Conservation (phyloP, 441 rosid genomes). For the Aquilaria agallochum region DNA sequence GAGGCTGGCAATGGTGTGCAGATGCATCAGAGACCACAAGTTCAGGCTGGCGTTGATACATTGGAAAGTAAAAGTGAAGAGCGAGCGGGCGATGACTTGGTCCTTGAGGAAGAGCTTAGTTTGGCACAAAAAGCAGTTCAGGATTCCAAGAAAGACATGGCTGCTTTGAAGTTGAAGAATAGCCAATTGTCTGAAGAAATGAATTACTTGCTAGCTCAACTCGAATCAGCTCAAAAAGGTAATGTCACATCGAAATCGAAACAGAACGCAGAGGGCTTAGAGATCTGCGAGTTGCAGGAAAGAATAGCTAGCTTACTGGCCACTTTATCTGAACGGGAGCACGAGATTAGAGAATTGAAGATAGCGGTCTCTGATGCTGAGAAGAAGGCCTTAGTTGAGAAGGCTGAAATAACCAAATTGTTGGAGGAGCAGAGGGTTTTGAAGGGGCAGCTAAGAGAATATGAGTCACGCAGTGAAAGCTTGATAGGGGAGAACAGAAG, state of each 20-base stretch:
- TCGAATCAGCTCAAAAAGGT: conserved; percentile 50
- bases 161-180: conserved; percentile 41
- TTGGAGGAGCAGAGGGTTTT: conserved; percentile 37
- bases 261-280: conserved; percentile 50
- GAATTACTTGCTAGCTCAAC: conserved; percentile 42
- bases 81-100: conserved; percentile 28
- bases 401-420: conserved; percentile 65
- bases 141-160: conserved; percentile 43
- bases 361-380: conserved; percentile 83
- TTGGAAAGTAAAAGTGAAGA: conserved; percentile 16
- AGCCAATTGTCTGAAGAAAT: conserved; percentile 32
- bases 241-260: conserved; percentile 36
- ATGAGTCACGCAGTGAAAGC: conserved; percentile 60
- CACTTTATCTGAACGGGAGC: conserved; percentile 73
- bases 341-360: conserved; percentile 59
- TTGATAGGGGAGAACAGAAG: conserved; percentile 68
- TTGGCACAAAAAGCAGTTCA: conserved; percentile 45
- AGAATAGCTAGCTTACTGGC: conserved; percentile 58
- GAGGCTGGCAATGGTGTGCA: conserved; percentile 18
- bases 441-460: conserved; percentile 53
- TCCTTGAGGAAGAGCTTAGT: conserved; percentile 50
- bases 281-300: conserved; percentile 66
- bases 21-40: conserved; percentile 7
- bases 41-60: background rate
- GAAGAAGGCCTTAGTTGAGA: conserved; percentile 75